phyloP scores from a whole-genome alignment of 1,284 basidiomycete species.

The Puccinia novopanici region DNA sequence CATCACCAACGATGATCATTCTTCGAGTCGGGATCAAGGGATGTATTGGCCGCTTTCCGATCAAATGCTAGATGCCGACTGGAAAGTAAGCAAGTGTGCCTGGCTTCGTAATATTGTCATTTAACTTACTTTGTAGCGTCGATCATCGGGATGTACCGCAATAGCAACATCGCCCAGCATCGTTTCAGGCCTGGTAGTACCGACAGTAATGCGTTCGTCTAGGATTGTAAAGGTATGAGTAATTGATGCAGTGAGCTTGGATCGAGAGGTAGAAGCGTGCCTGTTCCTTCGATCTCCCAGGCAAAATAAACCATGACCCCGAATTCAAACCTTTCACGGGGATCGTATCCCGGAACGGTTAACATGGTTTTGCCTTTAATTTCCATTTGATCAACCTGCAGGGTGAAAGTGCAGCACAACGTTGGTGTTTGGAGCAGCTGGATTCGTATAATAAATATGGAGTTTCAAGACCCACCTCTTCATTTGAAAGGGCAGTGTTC shows the following conservation, averaged over 20 bases:
- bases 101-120: not conserved
- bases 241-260: not conserved
- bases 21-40: slow-evolving; percentile 81
- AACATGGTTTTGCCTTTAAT: slow-evolving; percentile 84
- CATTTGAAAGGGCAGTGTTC: slow-evolving; percentile 93
- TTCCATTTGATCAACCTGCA: slow-evolving; percentile 86
- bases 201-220: slow-evolving; percentile 91
- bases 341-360: slow-evolving; percentile 89
- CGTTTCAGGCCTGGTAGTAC: slow-evolving; percentile 97
- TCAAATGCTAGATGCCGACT: slow-evolving; percentile 68
- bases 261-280: slow-evolving; percentile 59
- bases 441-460: not conserved
- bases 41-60: slow-evolving; percentile 87
- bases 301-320: slow-evolving; percentile 95
- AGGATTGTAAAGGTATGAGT: slow-evolving; percentile 32
- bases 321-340: slow-evolving; percentile 94
- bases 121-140: slow-evolving; percentile 71
- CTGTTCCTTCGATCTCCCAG: slow-evolving; percentile 82
- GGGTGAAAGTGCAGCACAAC: not conserved
- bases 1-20: slow-evolving; percentile 85
- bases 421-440: not conserved
- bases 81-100: not conserved
- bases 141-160: slow-evolving; percentile 91
- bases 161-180: slow-evolving; percentile 98
- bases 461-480: slow-evolving; percentile 68